Evolutionary conservation across 2,329 filamentous ascomycete genomes (phyloP), one percentile per base, ranked within the genome.

Genomic region (Pseudomassariella vexata): DNA sequence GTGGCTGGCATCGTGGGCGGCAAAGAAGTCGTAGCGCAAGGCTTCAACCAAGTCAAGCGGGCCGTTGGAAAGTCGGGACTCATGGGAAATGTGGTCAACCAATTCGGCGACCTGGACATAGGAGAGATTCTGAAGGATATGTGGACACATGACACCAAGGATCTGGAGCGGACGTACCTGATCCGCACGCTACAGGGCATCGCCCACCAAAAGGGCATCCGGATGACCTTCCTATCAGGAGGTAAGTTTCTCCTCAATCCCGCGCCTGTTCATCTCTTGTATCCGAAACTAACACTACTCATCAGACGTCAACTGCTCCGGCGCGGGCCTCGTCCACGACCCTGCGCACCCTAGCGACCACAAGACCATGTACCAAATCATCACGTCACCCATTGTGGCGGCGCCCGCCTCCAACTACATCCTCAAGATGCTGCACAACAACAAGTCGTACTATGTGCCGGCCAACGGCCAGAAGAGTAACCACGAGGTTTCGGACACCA

Each of bases 321-420:
- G 92, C 43, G 92, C 92, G 15, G 92, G 92, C 37, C 74, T 98
- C 9, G 79, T 98, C 2, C 92, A 98, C 59, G 92, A 98, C 60
- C 92, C 92, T 0, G 75, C 83, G 14, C 86, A 92, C 55, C 90
- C 90, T 1, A 79, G 78, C 23, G 88, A 96, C 59, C 88, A 96
- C 71, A 98, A 96, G 64, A 95, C 92, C 18, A 98, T 98, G 90
- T 98, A 96, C 64, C 92, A 98, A 59, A 75, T 98, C 56, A 95
- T 96, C 55, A 82, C 89, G 2, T 89, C 88, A 3, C 81, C 88
- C 6, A 86, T 98, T 39, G 90, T 96, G 34, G 94, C 94, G 28
- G 83, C 85, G 0, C 90, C 92, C 0, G 84, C 87, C 3, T 76
- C 82, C 28, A 76, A 74, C 45, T 95, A 95, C 61, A 81, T 96